A percentile compares a stretch with the other conserved stretches of the same genome.
phyloP scores from a whole-genome alignment of 345 rosid species.

The Aquilaria yunnanensis region DNA sequence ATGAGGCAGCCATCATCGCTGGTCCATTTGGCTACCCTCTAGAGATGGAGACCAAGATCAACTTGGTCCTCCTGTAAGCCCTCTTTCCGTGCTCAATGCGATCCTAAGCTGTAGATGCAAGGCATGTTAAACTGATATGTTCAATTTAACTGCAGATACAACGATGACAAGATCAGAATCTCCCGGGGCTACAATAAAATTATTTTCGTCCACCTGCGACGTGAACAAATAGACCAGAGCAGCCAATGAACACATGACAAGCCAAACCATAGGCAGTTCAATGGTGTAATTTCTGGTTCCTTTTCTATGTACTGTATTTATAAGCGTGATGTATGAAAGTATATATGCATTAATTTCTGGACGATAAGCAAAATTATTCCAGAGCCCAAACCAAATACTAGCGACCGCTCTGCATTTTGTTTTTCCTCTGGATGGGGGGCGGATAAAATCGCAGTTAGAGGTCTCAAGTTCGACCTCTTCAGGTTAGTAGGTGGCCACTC shows the following conservation, averaged over 20 bases:
- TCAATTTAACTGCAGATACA: conserved; percentile 43
- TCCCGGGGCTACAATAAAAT: conserved; percentile 59
- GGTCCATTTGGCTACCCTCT: conserved; percentile 76
- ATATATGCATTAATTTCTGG: too few species aligned
- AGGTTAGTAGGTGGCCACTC: too few species aligned
- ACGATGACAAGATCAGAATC: conserved; percentile 71
- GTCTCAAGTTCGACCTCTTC: too few species aligned
- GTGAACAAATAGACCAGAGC: conserved; percentile 16
- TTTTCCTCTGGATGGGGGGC: too few species aligned
- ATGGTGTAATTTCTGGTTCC: too few species aligned
- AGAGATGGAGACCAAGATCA: conserved; percentile 55
- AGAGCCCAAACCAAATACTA: too few species aligned
- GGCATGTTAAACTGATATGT: too few species aligned
- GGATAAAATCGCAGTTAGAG: too few species aligned
- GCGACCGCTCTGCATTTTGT: too few species aligned
- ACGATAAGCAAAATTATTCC: too few species aligned
- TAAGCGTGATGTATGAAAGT: too few species aligned
- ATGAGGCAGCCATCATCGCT: conserved; percentile 76
- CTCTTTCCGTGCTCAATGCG: neutral
- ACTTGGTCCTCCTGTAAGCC: conserved; percentile 65
- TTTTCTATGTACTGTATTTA: too few species aligned
- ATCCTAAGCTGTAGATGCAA: neutral
- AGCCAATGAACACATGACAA: neutral
- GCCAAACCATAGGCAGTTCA: neutral
- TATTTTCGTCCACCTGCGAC: conserved; percentile 51